A percentile compares a stretch with the other conserved stretches of the same genome.
phyloP scores from a whole-genome alignment of 2,329 filamentous ascomycete species.

The Beauveria scarabaeidicola region DNA sequence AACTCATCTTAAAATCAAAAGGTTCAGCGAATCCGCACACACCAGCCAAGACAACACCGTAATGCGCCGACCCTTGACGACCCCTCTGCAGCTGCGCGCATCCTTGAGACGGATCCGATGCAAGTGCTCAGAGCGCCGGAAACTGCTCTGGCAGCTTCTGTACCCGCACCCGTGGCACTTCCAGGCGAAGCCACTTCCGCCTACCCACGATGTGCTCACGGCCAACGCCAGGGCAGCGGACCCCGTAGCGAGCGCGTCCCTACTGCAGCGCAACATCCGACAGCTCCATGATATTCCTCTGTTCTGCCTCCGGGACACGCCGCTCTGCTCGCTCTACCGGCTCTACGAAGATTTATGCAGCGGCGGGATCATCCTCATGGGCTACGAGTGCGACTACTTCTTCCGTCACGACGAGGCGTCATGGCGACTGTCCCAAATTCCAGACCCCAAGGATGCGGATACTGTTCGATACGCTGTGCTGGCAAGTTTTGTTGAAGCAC shows the following conservation, averaged over 20 bases:
- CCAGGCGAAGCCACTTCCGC: not conserved
- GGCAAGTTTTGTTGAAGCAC: not conserved
- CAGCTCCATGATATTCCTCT: not conserved
- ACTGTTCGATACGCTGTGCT: not conserved
- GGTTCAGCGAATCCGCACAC: not conserved
- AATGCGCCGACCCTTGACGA: not conserved
- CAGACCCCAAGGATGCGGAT: not conserved
- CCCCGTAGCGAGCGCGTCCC: not conserved
- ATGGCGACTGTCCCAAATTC: not conserved
- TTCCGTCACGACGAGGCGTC: not conserved
- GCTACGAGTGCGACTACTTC: not conserved
- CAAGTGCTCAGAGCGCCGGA: not conserved
- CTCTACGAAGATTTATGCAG: not conserved
- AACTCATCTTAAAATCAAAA: too few relatives aligned
- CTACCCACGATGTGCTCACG: not conserved
- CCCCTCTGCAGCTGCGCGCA: not conserved
- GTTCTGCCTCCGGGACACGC: not conserved
- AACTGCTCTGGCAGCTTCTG: constrained; percentile 6
- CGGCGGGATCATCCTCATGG: not conserved
- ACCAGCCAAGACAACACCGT: not conserved
- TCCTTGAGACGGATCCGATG: not conserved
- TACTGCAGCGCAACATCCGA: not conserved
- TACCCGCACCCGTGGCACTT: constrained; percentile 2
- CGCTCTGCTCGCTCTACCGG: not conserved
- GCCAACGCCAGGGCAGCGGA: not conserved